These are phyloP conservation scores for Casuarina equisetifolia DNA, from an alignment of 306 rosid genomes.

Conservation along the genomic window DNA sequence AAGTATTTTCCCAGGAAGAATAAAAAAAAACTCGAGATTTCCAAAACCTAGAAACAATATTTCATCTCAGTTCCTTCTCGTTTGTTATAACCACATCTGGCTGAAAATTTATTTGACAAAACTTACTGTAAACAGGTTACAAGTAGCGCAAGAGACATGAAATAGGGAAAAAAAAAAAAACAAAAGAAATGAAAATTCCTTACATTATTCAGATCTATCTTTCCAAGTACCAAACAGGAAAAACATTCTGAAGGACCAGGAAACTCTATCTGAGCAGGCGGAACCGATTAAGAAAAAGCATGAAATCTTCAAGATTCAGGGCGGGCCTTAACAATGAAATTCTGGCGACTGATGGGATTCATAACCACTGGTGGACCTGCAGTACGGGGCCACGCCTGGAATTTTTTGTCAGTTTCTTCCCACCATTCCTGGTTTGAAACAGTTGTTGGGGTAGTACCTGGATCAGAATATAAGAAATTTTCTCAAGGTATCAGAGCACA, in stretches of 20 bases:
- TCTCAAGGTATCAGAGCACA: neutral
- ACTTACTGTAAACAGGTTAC: too few species aligned
- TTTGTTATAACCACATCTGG: too few species aligned
- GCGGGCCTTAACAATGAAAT: slow-evolving; percentile 64
- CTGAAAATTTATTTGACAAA: too few species aligned
- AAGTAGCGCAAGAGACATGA: too few species aligned
- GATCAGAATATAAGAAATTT: slow-evolving; percentile 25
- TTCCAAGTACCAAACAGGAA: neutral
- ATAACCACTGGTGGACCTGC: slow-evolving; percentile 81
- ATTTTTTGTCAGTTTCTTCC: slow-evolving; percentile 88
- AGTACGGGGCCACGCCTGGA: slow-evolving; percentile 92
- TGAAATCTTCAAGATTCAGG: neutral
- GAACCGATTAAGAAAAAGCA: neutral
- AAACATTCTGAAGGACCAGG: neutral
- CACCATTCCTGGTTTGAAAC: slow-evolving; percentile 68
- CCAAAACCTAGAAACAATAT: too few species aligned
- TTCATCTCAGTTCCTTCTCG: too few species aligned
- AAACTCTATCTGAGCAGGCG: neutral
- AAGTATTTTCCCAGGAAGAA: too few species aligned
- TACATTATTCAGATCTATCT: neutral
- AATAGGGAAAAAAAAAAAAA: neutral
- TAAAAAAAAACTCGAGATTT: too few species aligned
- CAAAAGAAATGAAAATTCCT: neutral
- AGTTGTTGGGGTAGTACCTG: slow-evolving; percentile 71
- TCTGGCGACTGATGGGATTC: slow-evolving; percentile 74